Evolutionary conservation across 2,329 filamentous ascomycete genomes (phyloP).

Genomic region (Kalaharituber pfeilii): DNA sequence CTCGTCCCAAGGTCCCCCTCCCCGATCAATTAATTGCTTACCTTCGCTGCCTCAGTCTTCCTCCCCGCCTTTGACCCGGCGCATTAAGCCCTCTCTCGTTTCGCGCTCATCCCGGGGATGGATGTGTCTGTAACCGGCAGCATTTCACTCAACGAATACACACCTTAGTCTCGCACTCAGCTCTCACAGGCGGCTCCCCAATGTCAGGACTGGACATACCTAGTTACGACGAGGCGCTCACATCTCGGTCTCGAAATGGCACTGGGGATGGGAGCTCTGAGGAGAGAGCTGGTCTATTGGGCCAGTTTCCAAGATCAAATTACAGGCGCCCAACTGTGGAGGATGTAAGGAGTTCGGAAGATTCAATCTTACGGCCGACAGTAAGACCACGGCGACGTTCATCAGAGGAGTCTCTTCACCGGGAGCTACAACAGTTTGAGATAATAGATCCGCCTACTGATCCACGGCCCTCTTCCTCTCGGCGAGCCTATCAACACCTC

Average conservation of each 20-base stretch:
- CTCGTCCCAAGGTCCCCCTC: too few species aligned
- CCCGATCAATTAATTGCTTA: too few species aligned
- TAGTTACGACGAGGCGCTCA: conserved; percentile 64
- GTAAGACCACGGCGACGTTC: conserved; percentile 35
- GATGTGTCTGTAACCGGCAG: not conserved
- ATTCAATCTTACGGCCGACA: conserved; percentile 37
- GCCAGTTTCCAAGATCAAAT: conserved; percentile 32
- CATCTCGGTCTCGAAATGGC: conserved; percentile 45
- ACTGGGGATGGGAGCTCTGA: conserved; percentile 58
- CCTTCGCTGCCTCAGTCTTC: too few species aligned
- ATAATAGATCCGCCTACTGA: conserved; percentile 43
- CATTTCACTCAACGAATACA: not conserved
- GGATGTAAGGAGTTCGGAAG: conserved; percentile 42
- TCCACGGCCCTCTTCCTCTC: conserved; percentile 9
- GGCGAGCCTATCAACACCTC: conserved; percentile 20
- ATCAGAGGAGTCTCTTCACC: conserved; percentile 49
- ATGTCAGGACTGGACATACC: conserved; percentile 52
- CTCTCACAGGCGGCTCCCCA: conserved; percentile 19
- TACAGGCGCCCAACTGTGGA: conserved; percentile 74
- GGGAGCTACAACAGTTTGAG: conserved; percentile 80
- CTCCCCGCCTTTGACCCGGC: not conserved
- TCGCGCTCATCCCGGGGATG: not conserved
- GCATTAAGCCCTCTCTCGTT: not conserved
- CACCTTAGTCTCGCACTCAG: not conserved
- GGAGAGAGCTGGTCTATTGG: conserved; percentile 28